Base-by-base conservation (phyloP, 2,329 filamentous ascomycete genomes). In the Arthrobotrys sinensis region DNA sequence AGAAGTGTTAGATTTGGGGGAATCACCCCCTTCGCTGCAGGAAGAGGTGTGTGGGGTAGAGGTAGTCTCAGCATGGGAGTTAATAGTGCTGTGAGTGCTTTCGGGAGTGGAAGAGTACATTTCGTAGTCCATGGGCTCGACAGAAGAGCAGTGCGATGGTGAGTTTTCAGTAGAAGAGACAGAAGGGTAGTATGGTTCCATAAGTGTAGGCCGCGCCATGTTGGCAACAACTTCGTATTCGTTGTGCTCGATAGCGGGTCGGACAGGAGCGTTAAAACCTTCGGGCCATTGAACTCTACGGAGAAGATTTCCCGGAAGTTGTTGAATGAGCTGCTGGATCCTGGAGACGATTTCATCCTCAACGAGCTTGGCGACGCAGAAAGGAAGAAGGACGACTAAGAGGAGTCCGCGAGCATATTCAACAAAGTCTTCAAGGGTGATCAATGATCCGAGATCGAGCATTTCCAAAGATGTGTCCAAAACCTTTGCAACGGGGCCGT, bases 361-460 rank as follows among this genome's bases (percentile, higher is more conserved):
- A 45, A 77, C 69, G 16, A 28, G 28, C 43, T 70, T 65, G 38
- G 50, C 65, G 10, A 77, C 19, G 50, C 52, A 66, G 57, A 77
- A 34, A 46, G 73, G 73, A 40, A 77, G 28, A 57, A 77, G 19
- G 3, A 62, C 60, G n/a, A 70, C 75, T 43, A 71, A 53, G 24
- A 78, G n/a, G 19, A 78, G 66, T 32, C 75, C 75, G 4, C 67
- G 50, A 21, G 63, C 75, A 38, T 78, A 78, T 21, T 78, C 75
- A 14, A 72, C 45, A 57, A 63, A 78, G 28, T 78, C 75, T 67
- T 78, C 75, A 10, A 78, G 52, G 16, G 75, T 78, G 19, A 78
- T 78, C 43, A 78, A 40, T 16, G 75, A 78, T 36, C 75, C 75
- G 16, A 78, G 63, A 40, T 78, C 75, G 40, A 78, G 50, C 75